A percentile compares a stretch with the other conserved stretches of the same genome.
Evolutionary conservation across 2,329 filamentous ascomycete genomes (phyloP).

Genomic region (Phaeosphaeria sp.): DNA sequence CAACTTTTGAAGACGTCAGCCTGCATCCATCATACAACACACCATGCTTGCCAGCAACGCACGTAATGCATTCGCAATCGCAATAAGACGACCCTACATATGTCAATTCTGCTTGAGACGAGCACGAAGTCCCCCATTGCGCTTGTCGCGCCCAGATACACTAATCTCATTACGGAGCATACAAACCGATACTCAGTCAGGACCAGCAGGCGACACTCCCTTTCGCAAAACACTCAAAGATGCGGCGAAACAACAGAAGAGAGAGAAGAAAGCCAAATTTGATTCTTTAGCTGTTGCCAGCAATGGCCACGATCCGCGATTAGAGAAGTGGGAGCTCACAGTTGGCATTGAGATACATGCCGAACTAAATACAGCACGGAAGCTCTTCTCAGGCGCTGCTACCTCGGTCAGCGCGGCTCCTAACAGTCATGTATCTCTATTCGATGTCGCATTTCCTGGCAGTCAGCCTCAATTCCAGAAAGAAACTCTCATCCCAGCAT

Average conservation of each 20-base stretch:
- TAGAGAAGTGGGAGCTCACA: slow-evolving; percentile 83
- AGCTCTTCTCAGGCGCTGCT: slow-evolving; percentile 79
- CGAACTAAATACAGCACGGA: slow-evolving; percentile 85
- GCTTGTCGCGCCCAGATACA: background rate
- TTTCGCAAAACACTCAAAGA: slow-evolving; percentile 49
- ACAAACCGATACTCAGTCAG: slow-evolving; percentile 28
- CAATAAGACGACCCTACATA: slow-evolving; percentile 34
- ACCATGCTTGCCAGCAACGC: slow-evolving; percentile 37
- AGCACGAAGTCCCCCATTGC: slow-evolving; percentile 25
- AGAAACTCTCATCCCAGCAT: slow-evolving; percentile 83
- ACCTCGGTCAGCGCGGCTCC: slow-evolving; percentile 65
- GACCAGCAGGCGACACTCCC: slow-evolving; percentile 34
- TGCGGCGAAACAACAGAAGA: slow-evolving; percentile 43
- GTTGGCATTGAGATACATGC: slow-evolving; percentile 98
- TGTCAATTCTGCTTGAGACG: slow-evolving; percentile 37
- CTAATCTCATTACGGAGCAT: slow-evolving; percentile 21
- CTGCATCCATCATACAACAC: slow-evolving; percentile 26
- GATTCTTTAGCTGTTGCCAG: slow-evolving; percentile 1
- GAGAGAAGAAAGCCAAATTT: slow-evolving; percentile 17
- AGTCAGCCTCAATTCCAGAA: slow-evolving; percentile 85
- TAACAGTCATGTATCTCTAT: slow-evolving; percentile 86
- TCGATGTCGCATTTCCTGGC: slow-evolving; percentile 89
- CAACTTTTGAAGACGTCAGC: slow-evolving; percentile 21
- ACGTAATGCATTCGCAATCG: slow-evolving; percentile 24
- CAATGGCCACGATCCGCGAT: slow-evolving; percentile 23